phyloP scores from a whole-genome alignment of 2,329 filamentous ascomycete genomes.

The Cryphonectria japonica region DNA sequence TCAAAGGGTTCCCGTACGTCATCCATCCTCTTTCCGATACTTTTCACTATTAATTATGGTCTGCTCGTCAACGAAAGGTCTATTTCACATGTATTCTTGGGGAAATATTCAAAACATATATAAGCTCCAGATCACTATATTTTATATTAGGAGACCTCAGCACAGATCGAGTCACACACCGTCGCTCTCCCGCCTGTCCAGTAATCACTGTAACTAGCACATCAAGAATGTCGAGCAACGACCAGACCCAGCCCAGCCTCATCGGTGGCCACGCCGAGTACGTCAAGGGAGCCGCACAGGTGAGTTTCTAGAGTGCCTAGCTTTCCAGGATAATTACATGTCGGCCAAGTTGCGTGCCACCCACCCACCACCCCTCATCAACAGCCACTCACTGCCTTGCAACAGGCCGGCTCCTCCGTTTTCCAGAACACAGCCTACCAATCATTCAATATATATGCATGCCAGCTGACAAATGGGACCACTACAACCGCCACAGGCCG shows the following conservation, averaged over 20 bases:
- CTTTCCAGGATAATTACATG: neutral
- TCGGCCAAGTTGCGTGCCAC: neutral
- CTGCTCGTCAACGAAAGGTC: neutral
- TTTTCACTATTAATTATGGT: neutral
- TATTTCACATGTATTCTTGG: neutral
- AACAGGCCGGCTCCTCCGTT: neutral
- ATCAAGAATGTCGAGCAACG: slow-evolving; percentile 25
- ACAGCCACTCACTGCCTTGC: neutral
- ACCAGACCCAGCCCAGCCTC: slow-evolving; percentile 57
- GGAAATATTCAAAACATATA: neutral
- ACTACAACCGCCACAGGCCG: slow-evolving; percentile 45
- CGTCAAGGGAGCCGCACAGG: slow-evolving; percentile 69
- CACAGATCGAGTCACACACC: neutral
- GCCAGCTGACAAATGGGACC: neutral
- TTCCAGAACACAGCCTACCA: neutral
- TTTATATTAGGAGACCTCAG: neutral
- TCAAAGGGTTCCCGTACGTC: slow-evolving; percentile 27
- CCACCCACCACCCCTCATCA: neutral
- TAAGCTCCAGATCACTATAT: neutral
- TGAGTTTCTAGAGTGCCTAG: slow-evolving; percentile 39
- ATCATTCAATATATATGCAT: neutral
- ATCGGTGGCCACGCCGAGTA: slow-evolving; percentile 68
- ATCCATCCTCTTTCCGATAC: slow-evolving; percentile 8
- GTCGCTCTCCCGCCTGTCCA: neutral
- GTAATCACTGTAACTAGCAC: neutral